Conservation (phyloP, 495 filamentous ascomycete genomes). For the Aspergillus ostianus region DNA sequence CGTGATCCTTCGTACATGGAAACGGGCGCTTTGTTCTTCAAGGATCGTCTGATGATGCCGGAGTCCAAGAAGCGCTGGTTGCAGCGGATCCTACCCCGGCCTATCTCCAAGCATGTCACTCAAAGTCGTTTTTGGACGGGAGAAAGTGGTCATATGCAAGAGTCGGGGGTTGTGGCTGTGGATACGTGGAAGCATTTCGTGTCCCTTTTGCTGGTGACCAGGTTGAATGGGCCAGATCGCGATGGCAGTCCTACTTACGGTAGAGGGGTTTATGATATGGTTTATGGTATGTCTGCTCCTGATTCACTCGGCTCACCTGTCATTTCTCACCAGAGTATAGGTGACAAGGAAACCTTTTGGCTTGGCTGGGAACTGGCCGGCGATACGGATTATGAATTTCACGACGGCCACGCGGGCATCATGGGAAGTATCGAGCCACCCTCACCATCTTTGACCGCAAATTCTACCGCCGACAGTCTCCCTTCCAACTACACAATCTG, state of each 20-base stretch:
- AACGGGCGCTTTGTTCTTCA: conserved; percentile 40
- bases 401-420: conserved; percentile 20
- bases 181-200: conserved; percentile 29
- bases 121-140: conserved; percentile 24
- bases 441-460: not conserved
- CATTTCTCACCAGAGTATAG: conserved; percentile 8
- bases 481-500: conserved; percentile 22
- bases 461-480: not conserved
- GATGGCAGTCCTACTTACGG: conserved; percentile 19
- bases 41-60: conserved; percentile 33
- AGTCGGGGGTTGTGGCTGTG: conserved; percentile 30
- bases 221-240: conserved; percentile 31
- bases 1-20: conserved; percentile 22
- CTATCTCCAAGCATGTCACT: conserved; percentile 17
- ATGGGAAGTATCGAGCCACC: conserved; percentile 16
- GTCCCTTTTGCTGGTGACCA: conserved; percentile 24
- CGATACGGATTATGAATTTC: conserved; percentile 25
- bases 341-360: conserved; percentile 33
- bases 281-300: conserved; percentile 23
- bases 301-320: not conserved
- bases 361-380: conserved; percentile 27
- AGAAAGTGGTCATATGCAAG: conserved; percentile 29
- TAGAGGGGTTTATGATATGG: conserved; percentile 26
- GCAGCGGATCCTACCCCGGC: conserved; percentile 18
- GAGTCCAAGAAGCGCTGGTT: conserved; percentile 22